Conservation (phyloP, 1,139 yeast species). For the Casaregolazyma suthepensis region DNA sequence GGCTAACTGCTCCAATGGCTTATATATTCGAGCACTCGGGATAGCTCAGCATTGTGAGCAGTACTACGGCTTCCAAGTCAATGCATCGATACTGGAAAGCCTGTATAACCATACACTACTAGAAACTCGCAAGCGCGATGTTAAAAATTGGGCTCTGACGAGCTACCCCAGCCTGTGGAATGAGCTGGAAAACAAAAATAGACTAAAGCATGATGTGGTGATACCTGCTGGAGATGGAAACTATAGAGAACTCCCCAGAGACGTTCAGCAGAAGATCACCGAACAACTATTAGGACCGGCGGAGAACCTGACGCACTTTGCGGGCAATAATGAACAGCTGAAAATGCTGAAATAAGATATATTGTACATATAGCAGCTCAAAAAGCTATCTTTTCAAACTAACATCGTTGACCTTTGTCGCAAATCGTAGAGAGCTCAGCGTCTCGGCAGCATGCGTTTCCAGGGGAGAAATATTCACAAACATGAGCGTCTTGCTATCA, state of each 20-base stretch:
- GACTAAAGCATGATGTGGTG: conserved; percentile 30
- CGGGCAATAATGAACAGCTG: conserved; percentile 1
- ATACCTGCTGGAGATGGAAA: conserved; percentile 10
- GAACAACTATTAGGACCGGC: conserved; percentile 4
- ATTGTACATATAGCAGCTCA: neutral
- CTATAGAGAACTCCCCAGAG: conserved; percentile 7
- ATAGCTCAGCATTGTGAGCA: conserved; percentile 45
- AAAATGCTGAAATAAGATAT: conserved; percentile 5
- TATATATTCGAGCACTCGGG: conserved; percentile 51
- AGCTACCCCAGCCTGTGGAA: conserved; percentile 46
- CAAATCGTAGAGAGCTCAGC: conserved; percentile 79
- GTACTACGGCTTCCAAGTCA: conserved; percentile 45
- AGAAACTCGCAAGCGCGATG: conserved; percentile 40
- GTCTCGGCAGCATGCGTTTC: conserved; percentile 64
- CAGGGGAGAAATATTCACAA: conserved; percentile 80
- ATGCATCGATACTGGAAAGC: conserved; percentile 47
- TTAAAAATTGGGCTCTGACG: conserved; percentile 50
- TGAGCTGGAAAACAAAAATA: conserved; percentile 35
- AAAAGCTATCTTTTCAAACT: conserved; percentile 18
- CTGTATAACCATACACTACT: conserved; percentile 59
- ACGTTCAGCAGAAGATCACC: conserved; percentile 1
- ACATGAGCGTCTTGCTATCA: conserved; percentile 84
- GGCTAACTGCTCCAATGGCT: conserved; percentile 69
- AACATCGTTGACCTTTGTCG: conserved; percentile 52
- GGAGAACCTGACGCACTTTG: neutral